phyloP scores from a whole-genome alignment of 768 basidiomycete genomes.

The Lanmaoa pseudosensibilis region DNA sequence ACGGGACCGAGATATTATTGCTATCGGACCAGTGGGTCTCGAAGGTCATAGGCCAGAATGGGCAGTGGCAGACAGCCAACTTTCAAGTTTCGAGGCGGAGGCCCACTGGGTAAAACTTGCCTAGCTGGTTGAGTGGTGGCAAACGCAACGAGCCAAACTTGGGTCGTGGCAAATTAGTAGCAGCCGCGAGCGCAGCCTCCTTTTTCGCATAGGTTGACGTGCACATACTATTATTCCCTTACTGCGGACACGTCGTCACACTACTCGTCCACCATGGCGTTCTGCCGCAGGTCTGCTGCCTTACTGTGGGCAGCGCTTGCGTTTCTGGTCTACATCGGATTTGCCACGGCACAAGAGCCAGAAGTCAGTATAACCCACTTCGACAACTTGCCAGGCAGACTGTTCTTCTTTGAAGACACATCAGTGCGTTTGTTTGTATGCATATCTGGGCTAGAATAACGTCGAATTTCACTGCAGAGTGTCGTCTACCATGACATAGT shows the following conservation, averaged over 20 bases:
- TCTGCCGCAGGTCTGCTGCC: constrained; percentile 28
- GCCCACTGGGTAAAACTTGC: no score
- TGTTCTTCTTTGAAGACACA: constrained; percentile 95
- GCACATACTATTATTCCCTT: not conserved
- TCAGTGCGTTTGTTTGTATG: constrained; percentile 55
- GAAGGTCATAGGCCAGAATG: no score
- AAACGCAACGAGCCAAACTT: not conserved
- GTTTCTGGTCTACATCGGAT: constrained; percentile 23
- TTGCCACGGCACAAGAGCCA: constrained; percentile 44
- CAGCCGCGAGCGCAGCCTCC: constrained; percentile 3
- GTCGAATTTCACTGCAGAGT: constrained; percentile 35
- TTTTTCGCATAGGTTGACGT: not conserved
- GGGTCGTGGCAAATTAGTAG: constrained; percentile 14
- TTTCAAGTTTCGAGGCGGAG: no score
- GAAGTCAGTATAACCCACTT: constrained; percentile 54
- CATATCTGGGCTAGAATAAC: not conserved
- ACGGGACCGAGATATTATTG: not conserved
- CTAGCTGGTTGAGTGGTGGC: not conserved
- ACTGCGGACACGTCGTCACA: constrained; percentile 15
- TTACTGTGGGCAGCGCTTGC: constrained; percentile 27
- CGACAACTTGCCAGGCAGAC: constrained; percentile 65
- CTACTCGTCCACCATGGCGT: constrained; percentile 28
- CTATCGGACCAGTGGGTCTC: not conserved
- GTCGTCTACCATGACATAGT: constrained; percentile 82
- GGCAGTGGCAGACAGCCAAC: no score